Evolutionary conservation across 106 monocot genomes (phyloP), one percentile per base, ranked within the genome.

Genomic region (Apostasia shenzhenica): DNA sequence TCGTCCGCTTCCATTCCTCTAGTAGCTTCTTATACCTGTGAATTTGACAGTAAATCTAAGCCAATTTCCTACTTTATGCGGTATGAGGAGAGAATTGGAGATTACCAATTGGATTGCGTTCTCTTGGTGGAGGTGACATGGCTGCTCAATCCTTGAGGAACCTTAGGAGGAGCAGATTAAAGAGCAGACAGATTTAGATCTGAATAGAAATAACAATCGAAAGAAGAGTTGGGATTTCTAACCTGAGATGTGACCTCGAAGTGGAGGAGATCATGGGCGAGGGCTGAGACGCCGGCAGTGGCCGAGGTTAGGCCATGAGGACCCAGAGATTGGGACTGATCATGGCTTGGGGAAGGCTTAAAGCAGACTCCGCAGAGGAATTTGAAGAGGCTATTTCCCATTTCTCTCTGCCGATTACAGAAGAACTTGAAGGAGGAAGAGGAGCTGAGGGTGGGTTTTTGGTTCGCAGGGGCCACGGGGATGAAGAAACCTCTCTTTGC

Each of bases 91-190:
- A 26, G 26, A 26, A 26, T 5, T 54, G 13, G 8, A 47, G 1
- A 48, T 55, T 79, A 97, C 97, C 97, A 97, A 70, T 92, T 97
- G 4, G 86, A 76, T 60, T 97, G 97, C 8, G 92, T 85, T 59
- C 90, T 92, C 77, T 85, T 84, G 52, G 92, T 87, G 41, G 97
- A 92, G 14, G 84, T 81, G 0, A 97, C 97, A 55, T 87, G 80
- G 56, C 61, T 78, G 66, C 85, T 76, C 38, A 97, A 75, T 59
- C 81, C 80, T 37, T 89, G 89, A 3, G 97, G 97, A 13, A 97
- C 92, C 97, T 97, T 47, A 14, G 14, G 42, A 11, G 26, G 4
- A 37, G 26, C 48, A 48, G 8, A 43, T 61, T 45, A 12, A 43
- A 62, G 11, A 9, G 38, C 26, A 26, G 26, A 26, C 26, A 26